Evolutionary conservation across 306 rosid genomes (phyloP), one percentile per base, ranked within the genome.

Genomic region (Quercus berberidifolia): DNA sequence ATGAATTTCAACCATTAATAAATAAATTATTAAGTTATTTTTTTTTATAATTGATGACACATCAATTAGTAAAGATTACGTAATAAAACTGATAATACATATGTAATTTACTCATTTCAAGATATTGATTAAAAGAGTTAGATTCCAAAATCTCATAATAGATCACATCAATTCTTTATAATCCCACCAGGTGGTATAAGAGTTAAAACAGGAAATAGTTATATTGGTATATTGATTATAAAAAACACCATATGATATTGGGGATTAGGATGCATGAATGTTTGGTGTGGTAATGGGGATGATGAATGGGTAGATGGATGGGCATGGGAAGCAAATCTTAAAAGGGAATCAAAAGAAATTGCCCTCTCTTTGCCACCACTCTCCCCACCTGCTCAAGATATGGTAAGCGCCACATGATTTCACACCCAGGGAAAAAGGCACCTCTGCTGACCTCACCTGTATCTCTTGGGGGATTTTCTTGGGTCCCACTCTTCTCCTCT

Each of bases 251-350:
- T 43, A 30, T 19, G 12, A n/a, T 23, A 26, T 62, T 3, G 18
- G 51, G 49, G 46, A 8, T 17, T 12, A 28, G 21, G 67, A 75
- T 78, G 80, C 79, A 81, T 84, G 80, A 41, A 33, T 73, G 56
- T 51, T 23, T 25, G 31, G 17, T 11, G 11, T 23, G 65, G 31
- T 0, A 4, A 20, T 3, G 18, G 17, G 1, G 33, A 25, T 60
- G 19, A 6, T 21, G 0, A 2, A 21, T 5, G 17, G 19, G 2
- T 14, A 8, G 62, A 74, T 67, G 81, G 76, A 85, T 80, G 84
- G 89, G 87, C 92, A 90, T 92, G 92, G 91, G 97, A 90, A 87
- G 90, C 97, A 92, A 87, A 92, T 90, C 97, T 86, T 65, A 71
- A 87, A 90, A 88, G 94, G 84, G 89, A 84, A 92, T 92, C 91